These are phyloP conservation scores for Anisodus tanguticus DNA, from an alignment of 257 asterid genomes.

Conservation along the genomic window DNA sequence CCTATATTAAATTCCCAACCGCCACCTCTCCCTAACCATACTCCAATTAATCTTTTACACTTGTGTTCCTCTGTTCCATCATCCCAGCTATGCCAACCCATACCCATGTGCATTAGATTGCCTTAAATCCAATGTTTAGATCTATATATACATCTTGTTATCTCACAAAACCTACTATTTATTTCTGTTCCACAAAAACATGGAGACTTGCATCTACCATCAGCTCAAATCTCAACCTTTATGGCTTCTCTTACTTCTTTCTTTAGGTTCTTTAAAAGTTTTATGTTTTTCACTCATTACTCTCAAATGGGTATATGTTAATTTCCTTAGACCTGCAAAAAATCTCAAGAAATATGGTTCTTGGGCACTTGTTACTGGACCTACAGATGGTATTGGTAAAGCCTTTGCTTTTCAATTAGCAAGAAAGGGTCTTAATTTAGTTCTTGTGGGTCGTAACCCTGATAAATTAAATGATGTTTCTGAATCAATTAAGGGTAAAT, in stretches of 20 bases:
- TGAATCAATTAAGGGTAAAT: constrained; percentile 55
- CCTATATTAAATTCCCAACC: neutral
- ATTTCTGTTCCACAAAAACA: constrained; percentile 24
- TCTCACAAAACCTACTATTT: neutral
- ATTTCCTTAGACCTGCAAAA: constrained; percentile 79
- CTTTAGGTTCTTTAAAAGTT: constrained; percentile 56
- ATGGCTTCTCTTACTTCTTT: constrained; percentile 65
- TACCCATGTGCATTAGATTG: neutral
- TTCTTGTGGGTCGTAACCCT: constrained; percentile 85
- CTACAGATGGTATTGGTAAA: constrained; percentile 97
- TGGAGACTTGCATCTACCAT: constrained; percentile 65
- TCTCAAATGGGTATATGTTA: constrained; percentile 71
- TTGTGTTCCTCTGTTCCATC: neutral
- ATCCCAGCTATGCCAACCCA: neutral
- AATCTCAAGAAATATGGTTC: constrained; percentile 94
- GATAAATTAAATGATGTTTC: constrained; percentile 73
- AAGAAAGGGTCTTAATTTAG: constrained; percentile 66
- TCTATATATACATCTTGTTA: neutral
- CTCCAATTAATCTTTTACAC: neutral
- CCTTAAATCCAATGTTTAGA: neutral
- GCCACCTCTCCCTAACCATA: neutral
- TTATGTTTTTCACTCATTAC: constrained; percentile 46
- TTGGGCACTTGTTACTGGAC: constrained; percentile 94
- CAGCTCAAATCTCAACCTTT: constrained; percentile 77
- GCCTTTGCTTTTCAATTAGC: constrained; percentile 89